These are phyloP conservation scores for Bipolaris cookei DNA, from an alignment of 2,329 filamentous ascomycete species.

Conservation along the genomic window DNA sequence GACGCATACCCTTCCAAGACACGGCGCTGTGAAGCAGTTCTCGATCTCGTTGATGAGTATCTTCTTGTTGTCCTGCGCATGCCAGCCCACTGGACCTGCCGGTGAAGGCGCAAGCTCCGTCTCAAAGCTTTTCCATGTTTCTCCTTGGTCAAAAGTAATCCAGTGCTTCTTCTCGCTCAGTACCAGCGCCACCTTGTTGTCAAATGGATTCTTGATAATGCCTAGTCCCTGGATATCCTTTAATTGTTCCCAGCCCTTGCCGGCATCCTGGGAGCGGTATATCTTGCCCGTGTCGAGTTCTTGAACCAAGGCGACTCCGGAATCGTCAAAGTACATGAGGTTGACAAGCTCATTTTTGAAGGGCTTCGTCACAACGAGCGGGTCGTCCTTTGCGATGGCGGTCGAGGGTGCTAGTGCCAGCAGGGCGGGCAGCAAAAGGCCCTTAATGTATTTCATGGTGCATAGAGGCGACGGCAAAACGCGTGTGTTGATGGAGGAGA, in stretches of 20 bases:
- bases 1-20: constrained; percentile 59
- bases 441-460: constrained; percentile 49
- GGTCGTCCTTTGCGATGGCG: constrained; percentile 62
- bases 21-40: constrained; percentile 48
- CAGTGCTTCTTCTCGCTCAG: constrained; percentile 77
- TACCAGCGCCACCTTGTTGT: constrained; percentile 79
- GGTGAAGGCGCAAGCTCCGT: constrained; percentile 62
- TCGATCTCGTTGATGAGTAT: constrained; percentile 74
- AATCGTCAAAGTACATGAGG: constrained; percentile 90
- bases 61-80: constrained; percentile 81
- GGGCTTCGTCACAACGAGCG: constrained; percentile 67
- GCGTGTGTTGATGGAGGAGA: constrained; percentile 23
- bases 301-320: constrained; percentile 78
- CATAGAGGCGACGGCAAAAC: constrained; percentile 37
- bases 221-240: constrained; percentile 65
- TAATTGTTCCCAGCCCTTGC: constrained; percentile 74
- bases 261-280: constrained; percentile 81
- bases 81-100: constrained; percentile 73
- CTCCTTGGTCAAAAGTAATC: constrained; percentile 81
- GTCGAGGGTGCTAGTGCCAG: constrained; percentile 52
- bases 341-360: constrained; percentile 72
- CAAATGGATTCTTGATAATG: constrained; percentile 78
- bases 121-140: constrained; percentile 78
- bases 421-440: constrained; percentile 58
- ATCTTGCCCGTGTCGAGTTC: constrained; percentile 69